A percentile compares a stretch with the other conserved stretches of the same genome.
These are phyloP conservation scores for Penicillium sp. DNA, from an alignment of 2,329 filamentous ascomycete genomes.

Conservation along the genomic window DNA sequence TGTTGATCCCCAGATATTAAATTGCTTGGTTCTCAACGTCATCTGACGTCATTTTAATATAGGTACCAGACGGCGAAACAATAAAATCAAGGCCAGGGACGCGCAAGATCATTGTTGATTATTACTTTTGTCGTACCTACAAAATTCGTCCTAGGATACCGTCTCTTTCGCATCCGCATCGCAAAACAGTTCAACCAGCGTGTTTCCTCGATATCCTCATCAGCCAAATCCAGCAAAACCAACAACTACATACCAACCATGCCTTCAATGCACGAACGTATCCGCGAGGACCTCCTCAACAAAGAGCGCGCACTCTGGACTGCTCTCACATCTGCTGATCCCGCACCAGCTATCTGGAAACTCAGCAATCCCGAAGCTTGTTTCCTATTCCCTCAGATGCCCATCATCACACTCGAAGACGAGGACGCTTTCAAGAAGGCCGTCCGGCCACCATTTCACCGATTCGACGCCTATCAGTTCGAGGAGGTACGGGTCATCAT, in stretches of 20 bases:
- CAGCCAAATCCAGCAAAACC: not conserved
- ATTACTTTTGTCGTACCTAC: not conserved
- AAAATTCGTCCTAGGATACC: not conserved
- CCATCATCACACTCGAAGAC: constrained; percentile 32
- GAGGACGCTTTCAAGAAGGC: constrained; percentile 22
- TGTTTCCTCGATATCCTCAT: not conserved
- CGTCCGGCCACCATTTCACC: constrained; percentile 33
- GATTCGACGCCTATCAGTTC: constrained; percentile 32
- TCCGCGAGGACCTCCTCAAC: constrained; percentile 33
- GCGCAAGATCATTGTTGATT: not conserved
- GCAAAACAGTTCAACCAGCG: not conserved
- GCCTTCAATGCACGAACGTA: constrained; percentile 37
- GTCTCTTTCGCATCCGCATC: not conserved
- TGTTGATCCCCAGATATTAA: constrained; percentile 10
- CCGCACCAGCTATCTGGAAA: constrained; percentile 32
- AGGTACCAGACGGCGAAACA: not conserved
- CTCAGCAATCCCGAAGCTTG: constrained; percentile 31
- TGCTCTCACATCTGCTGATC: constrained; percentile 36
- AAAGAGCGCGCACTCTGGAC: constrained; percentile 39
- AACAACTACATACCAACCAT: constrained; percentile 14
- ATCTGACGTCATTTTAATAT: constrained; percentile 20
- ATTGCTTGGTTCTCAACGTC: constrained; percentile 12
- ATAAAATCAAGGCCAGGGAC: constrained; percentile 5
- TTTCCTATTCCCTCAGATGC: constrained; percentile 33
- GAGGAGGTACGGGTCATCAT: constrained; percentile 30